A percentile compares a stretch with the other conserved stretches of the same genome.
phyloP scores from a whole-genome alignment of 2,329 filamentous ascomycete genomes.

The Nothophaeocryptopus gaeumannii region DNA sequence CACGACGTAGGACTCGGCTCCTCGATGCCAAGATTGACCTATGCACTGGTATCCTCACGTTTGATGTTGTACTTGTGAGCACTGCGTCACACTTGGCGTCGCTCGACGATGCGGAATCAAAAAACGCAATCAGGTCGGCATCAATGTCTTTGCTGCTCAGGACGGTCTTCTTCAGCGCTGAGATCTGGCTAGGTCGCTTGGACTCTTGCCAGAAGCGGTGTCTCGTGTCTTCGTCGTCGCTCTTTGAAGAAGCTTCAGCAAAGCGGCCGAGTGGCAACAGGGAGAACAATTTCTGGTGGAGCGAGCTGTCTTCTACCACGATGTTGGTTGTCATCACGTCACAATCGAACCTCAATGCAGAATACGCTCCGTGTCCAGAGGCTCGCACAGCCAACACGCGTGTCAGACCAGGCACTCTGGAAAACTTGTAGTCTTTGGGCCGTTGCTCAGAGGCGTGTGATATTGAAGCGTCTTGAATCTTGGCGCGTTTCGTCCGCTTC shows the following conservation, averaged over 20 bases:
- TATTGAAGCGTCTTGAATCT: slow-evolving; percentile 66
- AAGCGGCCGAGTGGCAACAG: slow-evolving; percentile 68
- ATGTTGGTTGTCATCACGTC: slow-evolving; percentile 75
- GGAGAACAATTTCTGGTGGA: slow-evolving; percentile 72
- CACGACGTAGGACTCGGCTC: slow-evolving; percentile 65
- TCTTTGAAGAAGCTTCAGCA: slow-evolving; percentile 14
- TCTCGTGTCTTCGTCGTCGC: slow-evolving; percentile 42
- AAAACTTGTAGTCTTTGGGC: slow-evolving; percentile 91
- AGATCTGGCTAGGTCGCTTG: slow-evolving; percentile 46
- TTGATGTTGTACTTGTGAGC: slow-evolving; percentile 58
- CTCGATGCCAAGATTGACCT: slow-evolving; percentile 75
- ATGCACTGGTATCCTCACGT: slow-evolving; percentile 75
- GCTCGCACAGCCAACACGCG: slow-evolving; percentile 80
- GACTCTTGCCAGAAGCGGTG: slow-evolving; percentile 51
- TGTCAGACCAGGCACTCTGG: slow-evolving; percentile 82
- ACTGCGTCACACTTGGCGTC: slow-evolving; percentile 45
- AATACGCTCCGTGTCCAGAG: slow-evolving; percentile 86
- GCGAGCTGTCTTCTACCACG: slow-evolving; percentile 59
- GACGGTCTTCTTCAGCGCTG: slow-evolving; percentile 55
- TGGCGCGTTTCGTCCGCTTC: slow-evolving; percentile 78
- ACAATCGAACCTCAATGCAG: slow-evolving; percentile 79
- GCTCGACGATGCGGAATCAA: slow-evolving; percentile 40
- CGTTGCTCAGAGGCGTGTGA: slow-evolving; percentile 55
- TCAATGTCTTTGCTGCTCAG: slow-evolving; percentile 66
- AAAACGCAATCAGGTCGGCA: slow-evolving; percentile 55